Evolutionary conservation across 768 basidiomycete species (phyloP).

Genomic region (Agrocybe praecox): DNA sequence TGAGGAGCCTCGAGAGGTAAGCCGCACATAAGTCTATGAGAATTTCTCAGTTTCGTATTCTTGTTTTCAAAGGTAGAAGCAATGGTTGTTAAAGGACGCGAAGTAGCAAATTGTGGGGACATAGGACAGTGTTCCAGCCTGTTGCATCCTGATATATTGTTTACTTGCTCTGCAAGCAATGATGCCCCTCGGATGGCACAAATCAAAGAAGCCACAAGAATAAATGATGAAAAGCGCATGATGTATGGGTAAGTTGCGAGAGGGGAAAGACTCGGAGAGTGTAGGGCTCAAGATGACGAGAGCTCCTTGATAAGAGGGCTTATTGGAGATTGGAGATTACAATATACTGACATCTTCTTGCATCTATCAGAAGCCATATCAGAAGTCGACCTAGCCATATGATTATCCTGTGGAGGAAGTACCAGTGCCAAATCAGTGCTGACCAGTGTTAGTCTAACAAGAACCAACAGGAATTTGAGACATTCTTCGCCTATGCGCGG

Average conservation of each 20-base stretch:
- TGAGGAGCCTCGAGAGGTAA: neutral
- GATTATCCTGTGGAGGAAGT: too few species aligned
- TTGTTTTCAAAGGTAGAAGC: neutral
- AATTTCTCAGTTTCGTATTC: conserved; percentile 1
- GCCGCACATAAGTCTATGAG: neutral
- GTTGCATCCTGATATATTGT: neutral
- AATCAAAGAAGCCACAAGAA: neutral
- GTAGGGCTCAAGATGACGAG: too few species aligned
- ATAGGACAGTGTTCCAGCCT: neutral
- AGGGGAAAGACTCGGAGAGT: too few species aligned
- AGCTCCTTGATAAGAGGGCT: neutral
- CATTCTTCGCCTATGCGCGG: too few species aligned
- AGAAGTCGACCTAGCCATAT: too few species aligned
- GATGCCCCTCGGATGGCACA: neutral
- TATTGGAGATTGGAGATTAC: too few species aligned
- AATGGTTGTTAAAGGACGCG: neutral
- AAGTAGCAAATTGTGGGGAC: too few species aligned
- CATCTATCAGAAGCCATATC: too few species aligned
- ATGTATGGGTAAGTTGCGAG: neutral
- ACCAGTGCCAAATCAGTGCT: too few species aligned
- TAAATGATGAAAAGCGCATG: neutral
- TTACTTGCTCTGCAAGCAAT: neutral
- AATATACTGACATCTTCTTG: too few species aligned
- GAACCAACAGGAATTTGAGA: too few species aligned
- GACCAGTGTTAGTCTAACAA: too few species aligned